Base-by-base conservation (phyloP, 2,329 filamentous ascomycete genomes). In the Canariomyces notabilis region DNA sequence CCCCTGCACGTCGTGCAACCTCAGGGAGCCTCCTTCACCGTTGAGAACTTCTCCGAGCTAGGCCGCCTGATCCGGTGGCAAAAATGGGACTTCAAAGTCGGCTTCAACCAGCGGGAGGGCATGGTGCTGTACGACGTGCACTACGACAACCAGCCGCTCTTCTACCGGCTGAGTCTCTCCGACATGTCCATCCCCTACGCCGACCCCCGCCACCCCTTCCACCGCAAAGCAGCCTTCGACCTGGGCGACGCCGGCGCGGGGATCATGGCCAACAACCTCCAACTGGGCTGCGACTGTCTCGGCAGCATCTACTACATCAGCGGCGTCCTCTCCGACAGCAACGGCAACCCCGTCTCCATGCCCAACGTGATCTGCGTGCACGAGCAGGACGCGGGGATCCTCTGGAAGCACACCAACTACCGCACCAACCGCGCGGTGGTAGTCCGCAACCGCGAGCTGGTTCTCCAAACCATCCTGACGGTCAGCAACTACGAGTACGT, bases 401-500 rank as follows among this genome's bases (percentile, higher is more conserved):
- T 74, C 6, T 85, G 81, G 80, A 85, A 86, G 59, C 82, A 85
- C 63, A 83, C 80, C 5, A 85, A 86, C 65, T 83, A 76, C 67
- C 72, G 82, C 4, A 85, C 80, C 0, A 70, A 72, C 21, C 72
- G 78, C 2, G 79, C 80, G 0, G 78, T 81, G 1, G 78, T 85
- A 0, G 77, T 77, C 0, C 71, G 83, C 6, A 70, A 74, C 47
- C 74, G 82, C 1, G 76, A 83, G 54, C 70, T 86, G 2, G 80
- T 86, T 0, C 62, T 86, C 2, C 82, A 86, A 55, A 82, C 77
- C 58, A 81, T 85, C 62, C 78, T 82, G 52, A 86, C 82, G 0
- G 72, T 85, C 2, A 78, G 78, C 16, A 86, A 87, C 64, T 86
- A 87, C 66, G 82, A 86, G 58, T 86, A 86, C 58, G 74, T 85